Percentiles rank a stretch among this genome's conserved stretches.
Evolutionary conservation across 257 asterid species (phyloP).

Genomic region (Cynanchum wilfordii): DNA sequence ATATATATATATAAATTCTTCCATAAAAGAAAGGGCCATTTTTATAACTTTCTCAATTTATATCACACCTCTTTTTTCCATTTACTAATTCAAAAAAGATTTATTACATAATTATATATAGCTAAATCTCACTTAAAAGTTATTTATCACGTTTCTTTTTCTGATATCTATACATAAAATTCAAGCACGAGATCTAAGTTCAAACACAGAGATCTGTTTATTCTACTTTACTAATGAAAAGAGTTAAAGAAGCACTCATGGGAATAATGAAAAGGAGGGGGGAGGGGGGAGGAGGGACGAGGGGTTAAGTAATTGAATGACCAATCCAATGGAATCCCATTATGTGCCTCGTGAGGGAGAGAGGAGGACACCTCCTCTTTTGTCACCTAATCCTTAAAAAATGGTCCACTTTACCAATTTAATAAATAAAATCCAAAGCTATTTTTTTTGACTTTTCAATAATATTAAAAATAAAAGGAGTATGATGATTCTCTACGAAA

Average conservation of each 20-base stretch:
- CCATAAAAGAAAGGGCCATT: too few species aligned
- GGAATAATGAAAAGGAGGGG: neutral
- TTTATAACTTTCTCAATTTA: too few species aligned
- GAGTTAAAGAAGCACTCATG: slow-evolving; percentile 1
- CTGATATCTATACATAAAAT: too few species aligned
- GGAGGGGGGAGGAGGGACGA: neutral
- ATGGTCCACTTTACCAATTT: slow-evolving; percentile 25
- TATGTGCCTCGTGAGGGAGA: slow-evolving; percentile 2
- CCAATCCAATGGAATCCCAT: slow-evolving; percentile 2
- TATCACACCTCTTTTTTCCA: too few species aligned
- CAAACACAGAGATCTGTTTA: too few species aligned
- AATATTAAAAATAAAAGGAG: neutral
- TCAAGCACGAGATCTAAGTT: too few species aligned
- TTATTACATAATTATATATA: too few species aligned
- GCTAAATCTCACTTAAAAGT: too few species aligned
- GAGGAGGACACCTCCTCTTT: neutral
- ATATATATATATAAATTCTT: too few species aligned
- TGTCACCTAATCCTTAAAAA: slow-evolving; percentile 17
- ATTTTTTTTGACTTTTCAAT: slow-evolving; percentile 2
- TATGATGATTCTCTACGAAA: slow-evolving; percentile 28
- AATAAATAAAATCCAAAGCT: slow-evolving; percentile 11
- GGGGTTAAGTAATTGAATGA: slow-evolving; percentile 9
- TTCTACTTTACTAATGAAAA: neutral
- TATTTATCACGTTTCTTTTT: too few species aligned
- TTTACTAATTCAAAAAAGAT: too few species aligned